phyloP scores from a whole-genome alignment of 202 grass and related monocot genomes.

The Schoenoplectus triqueter region DNA sequence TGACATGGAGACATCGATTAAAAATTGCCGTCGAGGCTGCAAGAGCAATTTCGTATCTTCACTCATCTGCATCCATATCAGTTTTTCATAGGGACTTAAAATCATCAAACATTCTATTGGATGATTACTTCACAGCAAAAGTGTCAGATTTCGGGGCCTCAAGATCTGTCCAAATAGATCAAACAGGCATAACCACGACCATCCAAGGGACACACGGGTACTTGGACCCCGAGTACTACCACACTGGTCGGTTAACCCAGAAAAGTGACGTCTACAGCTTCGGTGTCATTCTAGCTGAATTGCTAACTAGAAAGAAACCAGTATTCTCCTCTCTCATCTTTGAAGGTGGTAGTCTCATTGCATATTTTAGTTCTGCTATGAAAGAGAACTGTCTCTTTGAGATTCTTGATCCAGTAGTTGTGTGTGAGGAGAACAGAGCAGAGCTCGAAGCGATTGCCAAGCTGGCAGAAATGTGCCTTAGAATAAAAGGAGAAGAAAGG shows the following conservation, averaged over 20 bases:
- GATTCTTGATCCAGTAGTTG: constrained; percentile 21
- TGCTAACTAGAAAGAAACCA: not conserved
- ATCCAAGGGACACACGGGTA: constrained; percentile 4
- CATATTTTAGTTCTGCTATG: not conserved
- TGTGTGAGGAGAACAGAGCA: not conserved
- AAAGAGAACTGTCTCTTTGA: not conserved
- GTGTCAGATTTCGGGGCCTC: constrained; percentile 31
- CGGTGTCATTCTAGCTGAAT: constrained; percentile 25
- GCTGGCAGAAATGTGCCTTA: not conserved
- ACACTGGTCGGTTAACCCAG: not conserved
- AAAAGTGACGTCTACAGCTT: constrained; percentile 31
- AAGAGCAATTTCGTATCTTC: constrained; percentile 19
- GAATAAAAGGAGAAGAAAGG: constrained; percentile 4
- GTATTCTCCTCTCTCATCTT: not conserved
- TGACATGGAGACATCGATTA: not conserved
- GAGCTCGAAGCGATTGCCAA: constrained; percentile 3
- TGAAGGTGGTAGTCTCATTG: not conserved
- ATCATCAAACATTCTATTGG: constrained; percentile 16
- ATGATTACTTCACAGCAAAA: constrained; percentile 27
- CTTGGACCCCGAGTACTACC: not conserved
- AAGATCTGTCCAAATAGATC: constrained; percentile 17
- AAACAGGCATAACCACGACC: not conserved
- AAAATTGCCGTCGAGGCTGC: constrained; percentile 15
- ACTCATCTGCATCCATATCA: constrained; percentile 10
- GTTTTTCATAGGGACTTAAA: constrained; percentile 31